These are phyloP conservation scores for Aspergillus floridensis DNA, from an alignment of 2,329 filamentous ascomycete genomes.

Conservation along the genomic window DNA sequence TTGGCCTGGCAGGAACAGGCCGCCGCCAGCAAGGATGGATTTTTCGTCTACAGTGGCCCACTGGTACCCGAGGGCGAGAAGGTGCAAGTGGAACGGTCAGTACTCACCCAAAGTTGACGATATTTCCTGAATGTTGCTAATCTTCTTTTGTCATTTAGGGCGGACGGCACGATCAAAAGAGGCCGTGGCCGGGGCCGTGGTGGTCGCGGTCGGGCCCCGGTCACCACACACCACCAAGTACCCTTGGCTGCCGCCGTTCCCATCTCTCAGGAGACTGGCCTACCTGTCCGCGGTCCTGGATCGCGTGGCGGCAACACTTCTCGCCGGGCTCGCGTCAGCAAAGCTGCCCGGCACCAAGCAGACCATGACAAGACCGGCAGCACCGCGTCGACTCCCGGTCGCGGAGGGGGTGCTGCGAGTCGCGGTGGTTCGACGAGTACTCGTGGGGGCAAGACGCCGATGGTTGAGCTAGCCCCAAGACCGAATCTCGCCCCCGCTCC, in stretches of 20 bases:
- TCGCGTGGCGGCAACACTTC: slow-evolving; percentile 72
- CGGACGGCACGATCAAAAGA: slow-evolving; percentile 68
- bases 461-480: slow-evolving; percentile 31
- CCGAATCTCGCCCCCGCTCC: slow-evolving; percentile 25
- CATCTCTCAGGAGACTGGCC: slow-evolving; percentile 84
- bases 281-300: slow-evolving; percentile 66
- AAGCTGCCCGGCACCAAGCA: slow-evolving; percentile 76
- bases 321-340: slow-evolving; percentile 80
- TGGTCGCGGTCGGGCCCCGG: slow-evolving; percentile 54
- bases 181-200: slow-evolving; percentile 56
- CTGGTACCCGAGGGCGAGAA: slow-evolving; percentile 85
- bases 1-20: slow-evolving; percentile 93
- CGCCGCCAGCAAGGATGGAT: slow-evolving; percentile 89
- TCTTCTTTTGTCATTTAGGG: slow-evolving; percentile 46
- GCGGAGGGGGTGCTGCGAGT: slow-evolving; percentile 26
- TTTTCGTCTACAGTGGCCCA: slow-evolving; percentile 96
- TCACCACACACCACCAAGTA: slow-evolving; percentile 71
- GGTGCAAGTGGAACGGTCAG: slow-evolving; percentile 60
- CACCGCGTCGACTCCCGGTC: slow-evolving; percentile 25
- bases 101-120: slow-evolving; percentile 14
- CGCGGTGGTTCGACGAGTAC: slow-evolving; percentile 27
- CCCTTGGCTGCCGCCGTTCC: slow-evolving; percentile 75
- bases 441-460: slow-evolving; percentile 30
- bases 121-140: slow-evolving; percentile 19
- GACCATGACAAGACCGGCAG: slow-evolving; percentile 75